phyloP scores from a whole-genome alignment of 139 green algal genomes.

The Diplosphaera chodatii region DNA sequence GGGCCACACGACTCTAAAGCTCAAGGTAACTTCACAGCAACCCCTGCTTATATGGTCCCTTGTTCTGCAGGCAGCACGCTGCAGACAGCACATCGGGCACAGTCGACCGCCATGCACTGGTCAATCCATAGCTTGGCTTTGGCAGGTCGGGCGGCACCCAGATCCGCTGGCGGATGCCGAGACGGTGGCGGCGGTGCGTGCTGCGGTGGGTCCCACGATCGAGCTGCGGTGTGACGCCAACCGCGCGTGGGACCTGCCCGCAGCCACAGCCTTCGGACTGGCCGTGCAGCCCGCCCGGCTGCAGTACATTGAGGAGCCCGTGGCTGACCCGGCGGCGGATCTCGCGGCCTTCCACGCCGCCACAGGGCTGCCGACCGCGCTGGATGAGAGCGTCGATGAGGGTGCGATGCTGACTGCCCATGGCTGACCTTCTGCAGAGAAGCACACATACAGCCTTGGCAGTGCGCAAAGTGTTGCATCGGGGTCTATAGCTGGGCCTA shows the following conservation, averaged over 20 bases:
- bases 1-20: conserved; percentile 68
- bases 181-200: conserved; percentile 52
- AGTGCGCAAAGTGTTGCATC: no score
- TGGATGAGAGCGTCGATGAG: conserved; percentile 83
- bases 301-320: conserved; percentile 84
- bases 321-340: conserved; percentile 33
- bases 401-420: no score
- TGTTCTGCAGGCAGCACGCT: no score
- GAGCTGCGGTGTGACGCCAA: conserved; percentile 86
- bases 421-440: no score
- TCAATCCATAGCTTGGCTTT: no score
- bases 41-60: no score
- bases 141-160: conserved; percentile 43
- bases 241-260: conserved; percentile 63
- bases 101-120: no score
- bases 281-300: conserved; percentile 15
- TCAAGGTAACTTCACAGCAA: no score
- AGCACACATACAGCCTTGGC: no score
- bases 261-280: conserved; percentile 53
- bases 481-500: no score
- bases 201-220: conserved; percentile 50
- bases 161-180: conserved; percentile 65
- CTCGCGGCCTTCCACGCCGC: conserved; percentile 49
- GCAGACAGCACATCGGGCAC: no score
- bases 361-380: conserved; percentile 54